Evolutionary conservation across 768 basidiomycete genomes (phyloP).

Genomic region (Xanthoconium purpureum): DNA sequence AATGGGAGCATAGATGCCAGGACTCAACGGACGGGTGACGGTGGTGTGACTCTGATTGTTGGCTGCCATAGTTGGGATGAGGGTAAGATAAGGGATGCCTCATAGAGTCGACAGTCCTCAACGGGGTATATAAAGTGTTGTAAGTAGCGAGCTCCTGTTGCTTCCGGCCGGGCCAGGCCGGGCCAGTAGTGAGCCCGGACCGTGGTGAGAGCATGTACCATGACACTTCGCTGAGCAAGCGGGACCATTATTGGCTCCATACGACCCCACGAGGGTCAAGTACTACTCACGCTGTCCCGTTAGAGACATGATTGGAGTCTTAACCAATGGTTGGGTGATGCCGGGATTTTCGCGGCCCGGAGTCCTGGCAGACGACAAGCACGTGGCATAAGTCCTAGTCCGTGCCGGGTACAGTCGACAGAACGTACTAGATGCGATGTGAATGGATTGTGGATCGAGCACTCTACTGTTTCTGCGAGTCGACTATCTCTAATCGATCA

Average conservation of each 20-base stretch:
- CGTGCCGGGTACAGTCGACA: not conserved
- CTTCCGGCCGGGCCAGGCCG: conserved; percentile 16
- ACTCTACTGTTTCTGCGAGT: conserved; percentile 20
- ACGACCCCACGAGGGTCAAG: no score
- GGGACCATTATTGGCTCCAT: no score
- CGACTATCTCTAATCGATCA: conserved; percentile 59
- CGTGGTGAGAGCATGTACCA: not conserved
- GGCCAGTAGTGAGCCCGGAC: not conserved
- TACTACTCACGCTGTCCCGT: no score
- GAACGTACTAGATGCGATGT: not conserved
- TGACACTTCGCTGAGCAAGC: no score
- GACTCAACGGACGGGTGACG: conserved; percentile 53
- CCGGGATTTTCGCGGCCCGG: not conserved
- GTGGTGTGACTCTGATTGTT: conserved; percentile 12
- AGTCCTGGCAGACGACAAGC: not conserved
- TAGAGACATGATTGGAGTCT: no score
- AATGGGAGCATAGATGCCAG: conserved; percentile 84
- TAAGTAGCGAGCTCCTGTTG: not conserved
- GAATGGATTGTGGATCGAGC: not conserved
- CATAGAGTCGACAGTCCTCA: not conserved
- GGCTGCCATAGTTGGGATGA: conserved; percentile 36
- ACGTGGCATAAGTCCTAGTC: not conserved
- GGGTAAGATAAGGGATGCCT: not conserved
- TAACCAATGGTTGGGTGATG: no score
- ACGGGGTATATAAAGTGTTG: conserved; percentile 11